A percentile compares a stretch with the other conserved stretches of the same genome.
Evolutionary conservation across 495 filamentous ascomycete genomes (phyloP).

Genomic region (Penicillium maclennaniae): DNA sequence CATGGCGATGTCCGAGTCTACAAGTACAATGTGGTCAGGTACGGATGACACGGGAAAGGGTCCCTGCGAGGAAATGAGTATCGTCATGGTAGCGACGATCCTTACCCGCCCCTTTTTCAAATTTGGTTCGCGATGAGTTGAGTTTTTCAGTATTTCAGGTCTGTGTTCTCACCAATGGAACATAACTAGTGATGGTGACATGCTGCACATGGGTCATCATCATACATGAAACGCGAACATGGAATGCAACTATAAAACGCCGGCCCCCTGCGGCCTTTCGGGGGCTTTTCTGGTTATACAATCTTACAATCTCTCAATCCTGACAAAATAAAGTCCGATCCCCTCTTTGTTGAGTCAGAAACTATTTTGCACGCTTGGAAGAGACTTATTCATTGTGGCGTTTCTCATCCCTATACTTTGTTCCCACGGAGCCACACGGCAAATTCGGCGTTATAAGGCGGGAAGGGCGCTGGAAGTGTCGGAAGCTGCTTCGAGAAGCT

Average conservation of each 20-base stretch:
- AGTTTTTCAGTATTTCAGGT: no score
- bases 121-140: no score
- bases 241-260: conserved; percentile 8
- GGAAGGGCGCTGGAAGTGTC: neutral
- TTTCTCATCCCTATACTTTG: neutral
- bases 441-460: neutral
- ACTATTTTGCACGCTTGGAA: neutral
- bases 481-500: conserved; percentile 9
- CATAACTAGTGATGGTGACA: neutral
- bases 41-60: conserved; percentile 25
- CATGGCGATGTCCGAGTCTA: neutral
- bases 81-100: conserved; percentile 31
- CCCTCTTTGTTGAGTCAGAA: neutral
- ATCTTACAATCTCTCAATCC: conserved; percentile 11
- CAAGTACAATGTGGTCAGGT: conserved; percentile 12
- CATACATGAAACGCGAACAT: conserved; percentile 5
- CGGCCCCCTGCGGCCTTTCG: neutral
- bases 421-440: neutral
- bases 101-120: conserved; percentile 16
- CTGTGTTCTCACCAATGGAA: no score
- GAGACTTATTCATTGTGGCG: neutral
- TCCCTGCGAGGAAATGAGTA: conserved; percentile 22
- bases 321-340: neutral
- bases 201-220: conserved; percentile 9
- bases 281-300: neutral